phyloP scores from a whole-genome alignment of 139 green algal species.

The Pleodorina starrii region DNA sequence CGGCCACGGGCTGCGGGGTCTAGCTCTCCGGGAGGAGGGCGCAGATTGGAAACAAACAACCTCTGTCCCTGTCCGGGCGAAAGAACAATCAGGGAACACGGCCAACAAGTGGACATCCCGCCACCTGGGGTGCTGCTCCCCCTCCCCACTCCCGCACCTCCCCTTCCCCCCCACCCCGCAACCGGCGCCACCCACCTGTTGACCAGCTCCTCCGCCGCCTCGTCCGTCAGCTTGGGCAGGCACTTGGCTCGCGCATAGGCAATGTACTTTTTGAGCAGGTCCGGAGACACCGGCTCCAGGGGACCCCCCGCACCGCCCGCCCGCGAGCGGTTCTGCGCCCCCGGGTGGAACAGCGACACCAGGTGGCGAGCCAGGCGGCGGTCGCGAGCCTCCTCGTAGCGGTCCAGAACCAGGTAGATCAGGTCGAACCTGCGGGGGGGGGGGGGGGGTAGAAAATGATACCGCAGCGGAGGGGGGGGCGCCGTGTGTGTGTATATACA shows the following conservation, averaged over 20 bases:
- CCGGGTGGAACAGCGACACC: constrained; percentile 86
- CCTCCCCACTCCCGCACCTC: too few relatives aligned
- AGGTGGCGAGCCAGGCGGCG: constrained; percentile 92
- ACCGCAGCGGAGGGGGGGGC: background rate
- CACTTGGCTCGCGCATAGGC: constrained; percentile 84
- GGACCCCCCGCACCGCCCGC: background rate
- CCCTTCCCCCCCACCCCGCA: too few relatives aligned
- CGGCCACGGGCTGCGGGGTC: too few relatives aligned
- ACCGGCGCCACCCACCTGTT: constrained; percentile 48
- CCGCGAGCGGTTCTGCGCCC: background rate
- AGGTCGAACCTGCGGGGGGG: constrained; percentile 86
- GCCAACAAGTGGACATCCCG: too few relatives aligned
- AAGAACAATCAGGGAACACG: too few relatives aligned
- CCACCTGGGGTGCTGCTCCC: too few relatives aligned
- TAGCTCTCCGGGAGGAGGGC: too few relatives aligned
- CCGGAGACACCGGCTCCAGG: constrained; percentile 69
- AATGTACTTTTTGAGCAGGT: constrained; percentile 95
- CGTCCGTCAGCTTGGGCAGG: constrained; percentile 83
- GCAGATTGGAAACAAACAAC: too few relatives aligned
- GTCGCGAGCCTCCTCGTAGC: constrained; percentile 88
- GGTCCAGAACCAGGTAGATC: constrained; percentile 98
- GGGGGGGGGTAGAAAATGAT: too few relatives aligned
- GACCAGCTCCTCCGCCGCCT: constrained; percentile 84
- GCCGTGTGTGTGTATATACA: constrained; percentile 42
- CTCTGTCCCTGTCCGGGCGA: too few relatives aligned